Base-by-base conservation (phyloP, 1,139 yeast species). In the Geotrichum aggregatum region DNA sequence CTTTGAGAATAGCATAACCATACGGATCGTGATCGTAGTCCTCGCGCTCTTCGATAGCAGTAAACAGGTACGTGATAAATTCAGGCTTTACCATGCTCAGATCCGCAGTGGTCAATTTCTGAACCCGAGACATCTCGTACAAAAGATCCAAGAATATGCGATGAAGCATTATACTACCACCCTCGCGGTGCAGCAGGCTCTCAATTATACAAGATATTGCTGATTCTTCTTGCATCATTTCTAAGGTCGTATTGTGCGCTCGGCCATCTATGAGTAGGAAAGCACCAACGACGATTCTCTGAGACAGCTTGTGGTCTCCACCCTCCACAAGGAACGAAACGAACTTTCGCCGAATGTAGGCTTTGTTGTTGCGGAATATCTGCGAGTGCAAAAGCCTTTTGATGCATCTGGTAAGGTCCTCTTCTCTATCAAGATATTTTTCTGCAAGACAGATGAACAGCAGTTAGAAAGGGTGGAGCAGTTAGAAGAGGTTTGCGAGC, bases 1-100 rank as follows among this genome's bases (percentile, higher is more conserved):
- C 71, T 62, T 84, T 84, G 71, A 88, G 84, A 60, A 83, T 82
- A 41, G 87, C 80, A 58, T 81, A 82, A 51, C 87, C 86, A 55
- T 78, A 76, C 45, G 83, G 77, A 57, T 82, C 83, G 55, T 80
- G 58, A 36, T 70, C 87, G 50, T 79, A 79, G 44, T 78, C 79
- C 61, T 76, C 71, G 56, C 74, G 70, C 56, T 67, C 59, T 58
- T 77, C 78, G 54, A 83, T 74, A 24, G 78, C 74, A 2, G 75
- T 65, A 50, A 84, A 74, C 41, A 85, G 67, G 58, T 75, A 79
- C 52, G 75, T 73, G 14, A 87, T 72, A 51, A 85, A 79, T 40
- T 79, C 73, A 7, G 73, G 70, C 34, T 77, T 76, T 19, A 87
- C 70, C 34, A 75, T 66, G 5, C 68, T 68, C 44, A 84, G 67